Evolutionary conservation across 768 basidiomycete genomes (phyloP).

Genomic region (Auricularia cornea): DNA sequence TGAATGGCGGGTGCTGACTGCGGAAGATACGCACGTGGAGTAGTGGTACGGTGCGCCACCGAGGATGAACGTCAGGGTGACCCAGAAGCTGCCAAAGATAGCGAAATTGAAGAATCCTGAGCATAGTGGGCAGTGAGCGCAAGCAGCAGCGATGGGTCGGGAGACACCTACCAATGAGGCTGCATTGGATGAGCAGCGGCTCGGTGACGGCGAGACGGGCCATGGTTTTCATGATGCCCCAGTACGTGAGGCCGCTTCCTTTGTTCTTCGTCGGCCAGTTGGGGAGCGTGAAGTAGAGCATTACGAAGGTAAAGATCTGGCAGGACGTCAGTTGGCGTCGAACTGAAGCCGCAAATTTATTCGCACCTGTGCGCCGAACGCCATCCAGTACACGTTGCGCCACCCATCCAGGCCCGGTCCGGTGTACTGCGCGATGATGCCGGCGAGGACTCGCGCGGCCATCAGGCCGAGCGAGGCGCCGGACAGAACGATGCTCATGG

Average conservation of each 20-base stretch:
- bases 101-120: constrained; percentile 28
- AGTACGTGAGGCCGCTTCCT: constrained; percentile 27
- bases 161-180: constrained; percentile 14
- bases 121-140: constrained; percentile 11
- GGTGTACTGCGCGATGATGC: constrained; percentile 62
- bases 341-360: too few species aligned
- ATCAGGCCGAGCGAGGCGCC: constrained; percentile 61
- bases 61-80: constrained; percentile 39
- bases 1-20: too few species aligned
- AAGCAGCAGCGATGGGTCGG: constrained; percentile 2
- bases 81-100: constrained; percentile 57
- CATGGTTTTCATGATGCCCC: constrained; percentile 47
- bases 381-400: constrained; percentile 36
- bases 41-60: constrained; percentile 32
- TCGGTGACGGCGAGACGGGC: constrained; percentile 67
- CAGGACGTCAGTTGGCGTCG: too few species aligned
- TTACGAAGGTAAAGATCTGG: constrained; percentile 16
- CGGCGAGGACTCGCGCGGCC: constrained; percentile 64
- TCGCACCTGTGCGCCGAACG: constrained; percentile 25
- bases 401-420: constrained; percentile 30
- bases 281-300: constrained; percentile 30
- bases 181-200: constrained; percentile 73
- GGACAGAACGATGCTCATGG: constrained; percentile 51
- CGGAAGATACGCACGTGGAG: constrained; percentile 15
- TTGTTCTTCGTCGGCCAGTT: constrained; percentile 34